Evolutionary conservation across 805 yeast genomes (phyloP), one percentile per base, ranked within the genome.

Genomic region (Wickerhamomyces bovis): DNA sequence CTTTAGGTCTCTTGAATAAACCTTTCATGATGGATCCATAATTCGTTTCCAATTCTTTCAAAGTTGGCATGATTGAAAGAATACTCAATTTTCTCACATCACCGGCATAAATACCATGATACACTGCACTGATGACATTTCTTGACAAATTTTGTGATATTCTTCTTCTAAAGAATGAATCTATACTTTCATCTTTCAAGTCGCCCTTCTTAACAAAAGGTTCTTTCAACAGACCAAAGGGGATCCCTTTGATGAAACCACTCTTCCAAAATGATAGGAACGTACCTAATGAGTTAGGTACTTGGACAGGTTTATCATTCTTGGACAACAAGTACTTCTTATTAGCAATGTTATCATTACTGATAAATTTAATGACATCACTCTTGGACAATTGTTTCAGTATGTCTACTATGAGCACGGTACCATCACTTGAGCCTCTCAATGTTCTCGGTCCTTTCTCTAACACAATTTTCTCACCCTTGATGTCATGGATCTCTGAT

Each of bases 391-490:
- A 64, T 30, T 61, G 58, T 18, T 58, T 47, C 47, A 87, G 58
- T 2, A 80, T 70, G 59, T 86, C 95, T 20, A 84, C 65, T 8
- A 86, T 76, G 22, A 87, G 57, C 26, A 84, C 66, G 0, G 89
- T 79, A 0, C 98, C 98, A 38, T 81, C 81, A 45, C 89, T 85
- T 6, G 78, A 78, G 0, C 96, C 96, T 49, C 97, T 69, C 39
- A 94, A 68, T 0, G 98, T 94, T 43, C 98, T 69, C 0, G 99
- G 98, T 0, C 98, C 99, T 51, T 83, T 84, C 57, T 94, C 98
- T 26, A 88, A 63, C 41, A 41, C 12, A 47, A 60, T 36, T 51
- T 51, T 12, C 59, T 69, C 23, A 56, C 56, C 59, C 6, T 57
- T 42, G 35, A 68, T 58, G n/a, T 55, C 53, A n/a, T 68, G 62